These are phyloP conservation scores for Mycena capillaripes DNA, from an alignment of 768 basidiomycete genomes.

Conservation along the genomic window DNA sequence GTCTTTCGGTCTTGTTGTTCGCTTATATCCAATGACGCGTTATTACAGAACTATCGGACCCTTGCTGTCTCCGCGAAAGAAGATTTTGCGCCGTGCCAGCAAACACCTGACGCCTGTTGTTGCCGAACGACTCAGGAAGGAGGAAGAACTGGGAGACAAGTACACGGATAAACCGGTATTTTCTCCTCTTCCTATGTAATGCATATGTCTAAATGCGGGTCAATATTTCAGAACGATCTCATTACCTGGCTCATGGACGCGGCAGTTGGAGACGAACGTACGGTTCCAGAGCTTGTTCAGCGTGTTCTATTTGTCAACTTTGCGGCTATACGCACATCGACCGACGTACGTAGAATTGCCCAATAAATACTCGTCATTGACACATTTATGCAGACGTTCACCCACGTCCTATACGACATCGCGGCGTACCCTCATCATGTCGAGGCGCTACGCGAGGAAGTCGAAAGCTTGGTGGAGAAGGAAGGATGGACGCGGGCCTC, in stretches of 20 bases:
- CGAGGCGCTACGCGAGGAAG: slow-evolving; percentile 49
- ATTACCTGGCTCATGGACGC: slow-evolving; percentile 55
- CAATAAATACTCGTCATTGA: neutral
- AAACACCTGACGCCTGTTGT: slow-evolving; percentile 38
- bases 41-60: slow-evolving; percentile 19
- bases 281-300: slow-evolving; percentile 38
- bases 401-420: slow-evolving; percentile 41
- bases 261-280: slow-evolving; percentile 41
- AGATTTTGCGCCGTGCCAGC: slow-evolving; percentile 26
- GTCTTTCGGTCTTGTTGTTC: slow-evolving; percentile 12
- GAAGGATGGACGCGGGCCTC: slow-evolving; percentile 45
- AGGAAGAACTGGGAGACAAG: slow-evolving; percentile 31
- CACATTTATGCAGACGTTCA: slow-evolving; percentile 38
- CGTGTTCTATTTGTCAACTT: slow-evolving; percentile 49
- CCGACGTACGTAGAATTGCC: slow-evolving; percentile 35
- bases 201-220: neutral
- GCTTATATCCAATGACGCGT: neutral
- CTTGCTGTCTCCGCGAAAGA: slow-evolving; percentile 24
- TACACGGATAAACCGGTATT: slow-evolving; percentile 37
- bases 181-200: neutral
- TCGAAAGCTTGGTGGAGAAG: slow-evolving; percentile 45
- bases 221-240: slow-evolving; percentile 49
- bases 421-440: slow-evolving; percentile 42
- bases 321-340: slow-evolving; percentile 50
- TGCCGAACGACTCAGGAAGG: slow-evolving; percentile 28